Base-by-base conservation (phyloP, 768 basidiomycete species). In the Agrocybe praecox region DNA sequence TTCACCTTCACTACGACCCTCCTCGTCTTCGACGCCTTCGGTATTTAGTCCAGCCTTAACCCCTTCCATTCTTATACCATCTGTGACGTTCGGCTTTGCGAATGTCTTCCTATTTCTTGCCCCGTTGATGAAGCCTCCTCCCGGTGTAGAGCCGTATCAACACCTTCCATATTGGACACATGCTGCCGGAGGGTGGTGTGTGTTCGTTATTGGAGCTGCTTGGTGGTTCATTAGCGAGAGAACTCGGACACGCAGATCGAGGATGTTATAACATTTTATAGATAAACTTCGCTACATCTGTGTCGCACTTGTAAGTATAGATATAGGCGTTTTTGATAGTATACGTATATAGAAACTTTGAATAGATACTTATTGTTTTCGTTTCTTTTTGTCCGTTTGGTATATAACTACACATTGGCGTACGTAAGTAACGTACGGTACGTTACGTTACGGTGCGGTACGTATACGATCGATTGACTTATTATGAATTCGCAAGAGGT, bases 51-150 rank as follows among this genome's bases (percentile, higher is more conserved):
- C 57, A 59, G 54, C 26, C 70, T 66, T 6, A 64, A 66, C 58
- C 55, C 17, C 62, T 17, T 56, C 56, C 5, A 59, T 56, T 1
- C 58, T 66, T 49, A 26, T 73, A 29, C 67, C 70, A 6, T 66
- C 72, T 1, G 62, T 42, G 57, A 79, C 85, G 66, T 87, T 87
- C 72, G 81, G 86, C 59, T 59, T 79, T 1, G 80, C 81, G 2
- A 88, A 89, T 59, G 64, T 86, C 34, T 87, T 89, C 69, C 72
- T 89, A 17, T 73, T 79, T 48, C 55, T 83, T 46, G 79, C 80
- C 1, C 86, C 86, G 7, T 62, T 88, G 46, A 70, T 80, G 9
- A 78, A 76, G 17, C 87, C 87, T 1, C 76, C 79, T 0, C 62
- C 68, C 0, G 83, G 77, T 3, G 69, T 68, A n/a, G 71, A 76